These are phyloP conservation scores for Fraxinus nigra DNA, from an alignment of 305 asterid species.

Conservation along the genomic window DNA sequence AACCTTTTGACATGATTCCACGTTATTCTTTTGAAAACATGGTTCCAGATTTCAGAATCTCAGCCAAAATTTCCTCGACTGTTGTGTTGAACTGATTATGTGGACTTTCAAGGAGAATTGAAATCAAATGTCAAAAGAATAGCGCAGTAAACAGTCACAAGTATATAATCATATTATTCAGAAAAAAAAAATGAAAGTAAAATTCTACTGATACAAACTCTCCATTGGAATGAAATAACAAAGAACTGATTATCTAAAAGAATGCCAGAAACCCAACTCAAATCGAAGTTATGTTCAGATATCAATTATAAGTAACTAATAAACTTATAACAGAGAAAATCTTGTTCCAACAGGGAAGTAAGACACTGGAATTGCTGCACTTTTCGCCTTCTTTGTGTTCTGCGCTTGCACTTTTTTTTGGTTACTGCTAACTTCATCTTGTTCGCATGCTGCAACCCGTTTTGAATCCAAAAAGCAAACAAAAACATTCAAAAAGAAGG, in stretches of 20 bases:
- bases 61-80: neutral
- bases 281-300: neutral
- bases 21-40: no score
- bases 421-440: neutral
- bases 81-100: neutral
- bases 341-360: constrained; percentile 22
- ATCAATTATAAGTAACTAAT: neutral
- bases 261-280: neutral
- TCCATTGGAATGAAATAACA: neutral
- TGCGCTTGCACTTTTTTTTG: neutral
- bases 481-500: neutral
- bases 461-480: constrained; percentile 11
- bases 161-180: neutral
- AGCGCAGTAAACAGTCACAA: neutral
- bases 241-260: neutral
- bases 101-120: neutral
- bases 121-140: neutral
- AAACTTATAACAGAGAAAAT: constrained; percentile 8
- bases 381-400: neutral
- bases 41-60: neutral
- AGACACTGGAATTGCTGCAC: constrained; percentile 24
- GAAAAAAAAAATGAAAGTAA: neutral
- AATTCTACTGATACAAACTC: neutral
- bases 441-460: neutral
- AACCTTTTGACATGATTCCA: neutral